These are phyloP conservation scores for Suillus discolor DNA, from an alignment of 768 basidiomycete species.

Conservation along the genomic window DNA sequence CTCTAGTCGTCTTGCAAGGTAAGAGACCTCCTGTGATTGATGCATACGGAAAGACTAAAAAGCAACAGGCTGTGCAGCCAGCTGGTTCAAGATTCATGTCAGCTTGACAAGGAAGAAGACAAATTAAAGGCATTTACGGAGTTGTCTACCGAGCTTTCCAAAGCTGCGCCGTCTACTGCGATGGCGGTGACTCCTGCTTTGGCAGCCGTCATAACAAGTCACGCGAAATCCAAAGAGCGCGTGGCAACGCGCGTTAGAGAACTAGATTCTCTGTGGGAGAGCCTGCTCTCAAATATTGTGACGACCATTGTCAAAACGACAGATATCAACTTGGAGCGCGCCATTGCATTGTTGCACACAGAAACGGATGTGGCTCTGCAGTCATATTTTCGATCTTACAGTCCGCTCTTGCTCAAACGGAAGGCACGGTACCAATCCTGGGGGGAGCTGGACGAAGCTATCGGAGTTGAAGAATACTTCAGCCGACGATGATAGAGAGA, in stretches of 20 bases:
- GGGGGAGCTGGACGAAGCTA: background rate
- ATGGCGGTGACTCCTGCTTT: constrained; percentile 47
- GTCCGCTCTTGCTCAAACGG: constrained; percentile 18
- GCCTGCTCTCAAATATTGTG: constrained; percentile 44
- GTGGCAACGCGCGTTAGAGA: constrained; percentile 41
- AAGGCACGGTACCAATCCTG: background rate
- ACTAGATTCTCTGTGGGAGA: constrained; percentile 49
- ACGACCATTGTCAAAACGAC: constrained; percentile 43
- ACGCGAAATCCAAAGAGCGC: constrained; percentile 45
- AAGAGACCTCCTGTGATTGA: constrained; percentile 15
- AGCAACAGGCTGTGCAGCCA: constrained; percentile 45
- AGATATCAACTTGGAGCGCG: constrained; percentile 31
- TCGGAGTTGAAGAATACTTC: background rate
- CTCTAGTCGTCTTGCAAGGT: constrained; percentile 44
- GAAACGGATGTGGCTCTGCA: constrained; percentile 31
- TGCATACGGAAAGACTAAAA: constrained; percentile 16
- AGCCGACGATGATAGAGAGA: background rate
- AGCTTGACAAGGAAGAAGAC: constrained; percentile 45
- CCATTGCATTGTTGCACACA: constrained; percentile 35
- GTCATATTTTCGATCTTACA: constrained; percentile 16
- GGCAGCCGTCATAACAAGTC: constrained; percentile 44
- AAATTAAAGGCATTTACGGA: constrained; percentile 52
- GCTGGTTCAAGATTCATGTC: constrained; percentile 44
- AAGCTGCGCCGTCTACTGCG: constrained; percentile 44
- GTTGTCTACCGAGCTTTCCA: constrained; percentile 49